Evolutionary conservation across 2,329 filamentous ascomycete genomes (phyloP).

Genomic region (Diaporthe humulicola): DNA sequence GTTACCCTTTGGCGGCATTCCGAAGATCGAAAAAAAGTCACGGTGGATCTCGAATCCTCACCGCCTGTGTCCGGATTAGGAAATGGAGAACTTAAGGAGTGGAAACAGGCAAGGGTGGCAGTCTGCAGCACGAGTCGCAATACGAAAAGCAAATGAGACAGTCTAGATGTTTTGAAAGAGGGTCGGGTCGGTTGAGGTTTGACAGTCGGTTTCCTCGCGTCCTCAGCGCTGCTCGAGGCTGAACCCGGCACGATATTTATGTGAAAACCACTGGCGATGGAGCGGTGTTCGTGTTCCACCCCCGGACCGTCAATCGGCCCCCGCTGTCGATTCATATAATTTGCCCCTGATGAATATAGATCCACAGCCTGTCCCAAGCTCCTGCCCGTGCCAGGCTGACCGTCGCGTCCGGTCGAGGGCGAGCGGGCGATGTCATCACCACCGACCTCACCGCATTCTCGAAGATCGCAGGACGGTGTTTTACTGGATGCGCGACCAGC

Average conservation of each 20-base stretch:
- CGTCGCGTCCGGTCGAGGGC: constrained; percentile 10
- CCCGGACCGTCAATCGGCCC: constrained; percentile 33
- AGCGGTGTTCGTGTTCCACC: constrained; percentile 38
- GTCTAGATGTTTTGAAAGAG: constrained; percentile 30
- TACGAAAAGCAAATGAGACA: constrained; percentile 38
- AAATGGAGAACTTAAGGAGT: constrained; percentile 38
- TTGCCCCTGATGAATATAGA: constrained; percentile 35
- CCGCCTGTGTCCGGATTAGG: constrained; percentile 39
- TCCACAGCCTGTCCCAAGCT: constrained; percentile 37
- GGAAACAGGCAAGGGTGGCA: constrained; percentile 37
- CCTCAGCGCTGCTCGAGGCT: constrained; percentile 14
- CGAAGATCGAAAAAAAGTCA: constrained; percentile 36
- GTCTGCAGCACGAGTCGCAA: constrained; percentile 38
- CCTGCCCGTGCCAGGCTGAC: neutral
- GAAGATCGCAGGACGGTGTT: constrained; percentile 22
- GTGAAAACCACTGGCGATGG: constrained; percentile 17
- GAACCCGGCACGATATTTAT: constrained; percentile 38
- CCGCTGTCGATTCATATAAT: constrained; percentile 36
- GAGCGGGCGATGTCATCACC: constrained; percentile 15
- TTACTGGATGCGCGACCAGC: constrained; percentile 3
- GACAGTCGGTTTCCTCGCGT: constrained; percentile 7
- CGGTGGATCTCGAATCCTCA: constrained; percentile 39
- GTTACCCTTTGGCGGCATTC: constrained; percentile 37
- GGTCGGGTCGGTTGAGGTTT: constrained; percentile 28
- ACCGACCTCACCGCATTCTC: constrained; percentile 31